Evolutionary conservation across 2,329 filamentous ascomycete genomes (phyloP), one percentile per base, ranked within the genome.

Genomic region (Xylariaceae sp.): DNA sequence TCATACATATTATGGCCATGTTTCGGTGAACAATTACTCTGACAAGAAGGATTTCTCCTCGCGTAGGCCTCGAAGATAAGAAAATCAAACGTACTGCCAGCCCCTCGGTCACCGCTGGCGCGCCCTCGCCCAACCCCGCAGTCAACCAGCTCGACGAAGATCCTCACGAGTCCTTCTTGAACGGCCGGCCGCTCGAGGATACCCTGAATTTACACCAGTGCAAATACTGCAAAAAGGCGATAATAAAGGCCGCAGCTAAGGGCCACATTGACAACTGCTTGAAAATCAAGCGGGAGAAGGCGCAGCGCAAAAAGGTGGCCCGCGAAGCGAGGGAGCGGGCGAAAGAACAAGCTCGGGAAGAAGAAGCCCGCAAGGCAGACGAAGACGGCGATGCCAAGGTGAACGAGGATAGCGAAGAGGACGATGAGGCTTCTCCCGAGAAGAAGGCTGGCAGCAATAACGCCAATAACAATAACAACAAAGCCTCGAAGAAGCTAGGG

Each of bases 141-240:
- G 78, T 85, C 16, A 85, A 85, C 65, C 80, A 83, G 49, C 80
- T 96, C 48, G 89, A 95, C 64, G 85, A 91, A 56, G 82, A 78
- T 57, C 84, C 88, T 13, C 82, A 88, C 62, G 84, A 89, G 56
- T 88, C 88, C 4, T 96, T 96, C 70, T 79, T 84, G 3, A 92
- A 86, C 44, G 89, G 90, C 57, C 84, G 87, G 54, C 90, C 91
- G 0, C 80, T 95, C 61, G 86, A 91, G 63, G 92, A 96, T 66
- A 79, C 78, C 53, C 81, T 88, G 10, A 89, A 95, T 59, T 80
- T 89, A 9, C 85, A 94, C 47, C 80, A 87, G 61, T 99, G 92
- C 79, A 96, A 94, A 69, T 90, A 95, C 69, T 99, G 92, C 75
- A 96, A 94, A 72, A 92, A 95, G 65, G 88, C 88, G 48, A 82